These are phyloP conservation scores for Chionographis japonica DNA, from an alignment of 106 monocot species.

Conservation along the genomic window DNA sequence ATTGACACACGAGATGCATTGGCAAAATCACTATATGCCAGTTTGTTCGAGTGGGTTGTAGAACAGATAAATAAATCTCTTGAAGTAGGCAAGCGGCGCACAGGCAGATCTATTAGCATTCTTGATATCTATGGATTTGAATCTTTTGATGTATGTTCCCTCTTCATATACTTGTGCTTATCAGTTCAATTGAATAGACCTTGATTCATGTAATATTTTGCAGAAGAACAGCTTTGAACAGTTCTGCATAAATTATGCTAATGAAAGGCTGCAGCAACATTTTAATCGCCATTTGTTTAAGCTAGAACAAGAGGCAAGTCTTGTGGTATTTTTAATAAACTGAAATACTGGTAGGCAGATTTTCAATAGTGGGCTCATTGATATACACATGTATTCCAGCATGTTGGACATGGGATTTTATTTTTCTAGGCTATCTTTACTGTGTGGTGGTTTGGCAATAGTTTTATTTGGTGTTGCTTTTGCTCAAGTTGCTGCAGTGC, in stretches of 20 bases:
- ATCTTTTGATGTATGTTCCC: conserved; percentile 75
- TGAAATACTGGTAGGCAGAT: no score
- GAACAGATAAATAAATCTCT: conserved; percentile 92
- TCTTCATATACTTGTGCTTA: conserved; percentile 9
- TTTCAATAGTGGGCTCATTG: no score
- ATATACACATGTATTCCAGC: no score
- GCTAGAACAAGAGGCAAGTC: conserved; percentile 88
- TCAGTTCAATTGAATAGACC: conserved; percentile 5
- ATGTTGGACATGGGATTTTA: no score
- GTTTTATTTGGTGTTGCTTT: no score
- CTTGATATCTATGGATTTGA: conserved; percentile 99
- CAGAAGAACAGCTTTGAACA: conserved; percentile 98
- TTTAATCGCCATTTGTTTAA: conserved; percentile 98
- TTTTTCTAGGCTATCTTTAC: no score
- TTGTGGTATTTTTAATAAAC: neutral
- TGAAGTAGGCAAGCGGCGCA: conserved; percentile 66
- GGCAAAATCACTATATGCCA: conserved; percentile 87
- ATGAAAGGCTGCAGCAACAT: conserved; percentile 98
- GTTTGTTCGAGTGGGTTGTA: conserved; percentile 94
- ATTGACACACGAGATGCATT: conserved; percentile 92
- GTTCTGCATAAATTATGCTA: conserved; percentile 99
- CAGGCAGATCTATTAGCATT: conserved; percentile 95
- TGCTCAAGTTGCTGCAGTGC: no score
- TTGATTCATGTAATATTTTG: conserved; percentile 6
- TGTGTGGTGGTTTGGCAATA: no score